These are phyloP conservation scores for Punctularia strigosozonata DNA, from an alignment of 768 basidiomycete species.

Conservation along the genomic window DNA sequence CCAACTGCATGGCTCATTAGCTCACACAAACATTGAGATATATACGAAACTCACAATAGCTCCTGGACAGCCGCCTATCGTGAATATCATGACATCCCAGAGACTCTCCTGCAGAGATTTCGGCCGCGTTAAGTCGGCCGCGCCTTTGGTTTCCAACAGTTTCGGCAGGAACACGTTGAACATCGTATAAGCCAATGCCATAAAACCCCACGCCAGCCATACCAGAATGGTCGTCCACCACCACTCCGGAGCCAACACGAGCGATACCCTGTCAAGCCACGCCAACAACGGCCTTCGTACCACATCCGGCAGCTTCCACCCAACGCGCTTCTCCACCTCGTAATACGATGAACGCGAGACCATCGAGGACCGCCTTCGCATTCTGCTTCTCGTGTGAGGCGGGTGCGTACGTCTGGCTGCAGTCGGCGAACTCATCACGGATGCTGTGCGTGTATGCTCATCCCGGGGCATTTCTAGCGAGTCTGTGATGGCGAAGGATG, in stretches of 20 bases:
- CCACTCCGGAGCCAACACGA: slow-evolving; percentile 73
- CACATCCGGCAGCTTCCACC: slow-evolving; percentile 37
- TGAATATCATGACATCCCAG: slow-evolving; percentile 83
- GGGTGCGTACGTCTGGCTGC: slow-evolving; percentile 5
- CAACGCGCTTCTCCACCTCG: slow-evolving; percentile 27
- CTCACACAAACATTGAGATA: not conserved
- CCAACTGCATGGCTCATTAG: slow-evolving; percentile 38
- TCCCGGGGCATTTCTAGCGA: too few species aligned
- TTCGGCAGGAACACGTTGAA: slow-evolving; percentile 91
- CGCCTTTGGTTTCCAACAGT: slow-evolving; percentile 52
- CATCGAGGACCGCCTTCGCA: slow-evolving; percentile 17
- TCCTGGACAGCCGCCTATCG: slow-evolving; percentile 76
- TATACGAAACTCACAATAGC: slow-evolving; percentile 45
- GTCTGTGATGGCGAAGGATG: too few species aligned
- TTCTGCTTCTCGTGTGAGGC: not conserved
- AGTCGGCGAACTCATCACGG: not conserved
- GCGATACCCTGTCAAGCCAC: slow-evolving; percentile 55
- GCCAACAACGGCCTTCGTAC: slow-evolving; percentile 48
- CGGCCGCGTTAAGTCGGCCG: slow-evolving; percentile 12
- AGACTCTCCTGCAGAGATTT: slow-evolving; percentile 50
- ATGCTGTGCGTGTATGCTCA: too few species aligned
- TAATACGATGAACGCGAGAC: slow-evolving; percentile 39
- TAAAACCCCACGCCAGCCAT: slow-evolving; percentile 67
- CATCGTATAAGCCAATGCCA: slow-evolving; percentile 78
- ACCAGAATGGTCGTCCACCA: slow-evolving; percentile 62